Base-by-base conservation (phyloP, 805 yeast genomes). In the Yamadazyma insecticola region DNA sequence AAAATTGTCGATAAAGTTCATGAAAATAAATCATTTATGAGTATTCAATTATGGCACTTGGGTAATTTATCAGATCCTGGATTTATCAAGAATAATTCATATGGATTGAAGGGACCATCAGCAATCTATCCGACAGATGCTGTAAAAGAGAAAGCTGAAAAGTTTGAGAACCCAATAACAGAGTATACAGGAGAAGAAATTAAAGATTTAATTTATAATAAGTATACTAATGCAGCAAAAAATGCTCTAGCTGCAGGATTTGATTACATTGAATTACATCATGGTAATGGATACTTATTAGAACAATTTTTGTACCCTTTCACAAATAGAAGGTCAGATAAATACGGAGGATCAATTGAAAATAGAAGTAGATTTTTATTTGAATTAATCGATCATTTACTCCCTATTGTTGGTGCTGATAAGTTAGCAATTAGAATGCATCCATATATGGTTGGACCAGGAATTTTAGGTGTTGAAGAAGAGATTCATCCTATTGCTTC, bases 41-140 rank as follows among this genome's bases (percentile, higher is more conserved):
- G 70, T 30, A 47, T 65, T 16, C 83, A 78, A 53, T 38, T 78
- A 20, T 76, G 80, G 79, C 60, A 55, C 10, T 45, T 73, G 16
- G 79, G 79, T 16, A 53, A 75, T 32, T 59, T 52, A 28, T 58
- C 50, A 12, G 47, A 40, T 22, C 52, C 57, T 12, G 33, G 30
- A 4, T 26, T 47, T 6, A 51, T 57, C 8, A 45, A 58, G 31
- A 19, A 42, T 15, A 32, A 33, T n/a, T 54, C 59, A 8, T 35
- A 36, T 13, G 41, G 36, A 13, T 43, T 42, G 15, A 39, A 41
- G 2, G 41, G 40, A 4, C 42, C 55, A 5, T 50, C 54, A 2
- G 35, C 44, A 5, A 29, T 47, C n/a, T 48, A 48, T 37, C 27
- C 18, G 28, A 30, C 30, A 32, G 50, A 46, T 13, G 45, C 36